A percentile compares a stretch with the other conserved stretches of the same genome.
Evolutionary conservation across 768 basidiomycete species (phyloP).

Genomic region (Mycena maculata): DNA sequence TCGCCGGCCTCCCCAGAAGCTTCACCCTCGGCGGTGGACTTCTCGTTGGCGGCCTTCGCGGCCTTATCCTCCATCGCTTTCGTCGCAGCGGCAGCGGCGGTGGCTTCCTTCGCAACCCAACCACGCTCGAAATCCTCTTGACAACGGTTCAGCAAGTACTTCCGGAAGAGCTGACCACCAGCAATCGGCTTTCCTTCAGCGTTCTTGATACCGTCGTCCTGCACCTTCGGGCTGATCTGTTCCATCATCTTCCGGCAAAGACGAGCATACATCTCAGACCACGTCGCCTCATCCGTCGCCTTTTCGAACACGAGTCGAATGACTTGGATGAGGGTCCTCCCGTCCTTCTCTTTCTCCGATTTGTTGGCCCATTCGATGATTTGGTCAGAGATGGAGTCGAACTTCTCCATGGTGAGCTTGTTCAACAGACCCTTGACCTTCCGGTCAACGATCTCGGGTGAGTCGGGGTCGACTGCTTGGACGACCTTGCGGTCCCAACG

Average conservation of each 20-base stretch:
- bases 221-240: slow-evolving; percentile 86
- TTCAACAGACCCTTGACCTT: slow-evolving; percentile 94
- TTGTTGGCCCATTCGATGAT: slow-evolving; percentile 97
- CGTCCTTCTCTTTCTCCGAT: slow-evolving; percentile 92
- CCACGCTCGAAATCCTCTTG: slow-evolving; percentile 98
- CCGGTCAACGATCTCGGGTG: slow-evolving; percentile 89
- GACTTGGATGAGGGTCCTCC: slow-evolving; percentile 94
- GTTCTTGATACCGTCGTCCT: slow-evolving; percentile 88
- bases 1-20: slow-evolving; percentile 57
- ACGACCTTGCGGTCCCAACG: slow-evolving; percentile 79
- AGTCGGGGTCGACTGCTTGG: slow-evolving; percentile 63
- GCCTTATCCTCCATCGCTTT: slow-evolving; percentile 91
- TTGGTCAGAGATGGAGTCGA: slow-evolving; percentile 95
- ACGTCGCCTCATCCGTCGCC: slow-evolving; percentile 94
- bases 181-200: slow-evolving; percentile 88
- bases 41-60: slow-evolving; percentile 74
- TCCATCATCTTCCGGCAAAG: slow-evolving; percentile 97
- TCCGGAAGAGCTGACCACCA: slow-evolving; percentile 95
- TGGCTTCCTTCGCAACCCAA: slow-evolving; percentile 89
- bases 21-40: slow-evolving; percentile 37
- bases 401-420: slow-evolving; percentile 96
- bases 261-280: slow-evolving; percentile 98
- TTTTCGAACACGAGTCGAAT: slow-evolving; percentile 97
- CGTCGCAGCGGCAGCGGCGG: slow-evolving; percentile 85
- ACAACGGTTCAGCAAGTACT: slow-evolving; percentile 95